A percentile compares a stretch with the other conserved stretches of the same genome.
Evolutionary conservation across 2,329 filamentous ascomycete genomes (phyloP).

Genomic region (Alternaria longipes): DNA sequence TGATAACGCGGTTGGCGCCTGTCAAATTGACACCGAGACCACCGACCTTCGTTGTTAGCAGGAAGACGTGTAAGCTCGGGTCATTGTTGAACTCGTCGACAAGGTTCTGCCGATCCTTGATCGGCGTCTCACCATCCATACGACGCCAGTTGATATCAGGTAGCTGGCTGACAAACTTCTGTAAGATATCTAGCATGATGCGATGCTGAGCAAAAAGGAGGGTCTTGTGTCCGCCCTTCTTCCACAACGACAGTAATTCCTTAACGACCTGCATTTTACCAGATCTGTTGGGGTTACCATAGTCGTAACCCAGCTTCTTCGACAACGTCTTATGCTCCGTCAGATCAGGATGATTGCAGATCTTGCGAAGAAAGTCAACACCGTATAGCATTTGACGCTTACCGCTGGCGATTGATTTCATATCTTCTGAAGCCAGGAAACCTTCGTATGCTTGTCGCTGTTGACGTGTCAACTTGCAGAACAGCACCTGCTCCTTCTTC

Average conservation of each 20-base stretch:
- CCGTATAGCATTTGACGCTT: slow-evolving; percentile 85
- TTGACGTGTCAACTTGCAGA: slow-evolving; percentile 85
- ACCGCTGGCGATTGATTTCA: slow-evolving; percentile 79
- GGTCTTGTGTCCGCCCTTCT: slow-evolving; percentile 90
- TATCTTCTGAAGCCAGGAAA: slow-evolving; percentile 84
- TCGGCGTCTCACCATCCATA: slow-evolving; percentile 93
- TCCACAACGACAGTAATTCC: slow-evolving; percentile 87
- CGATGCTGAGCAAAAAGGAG: slow-evolving; percentile 91
- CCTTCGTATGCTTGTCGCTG: slow-evolving; percentile 83
- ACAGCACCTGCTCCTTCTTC: slow-evolving; percentile 95
- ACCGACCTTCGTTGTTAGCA: slow-evolving; percentile 94
- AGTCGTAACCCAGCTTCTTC: slow-evolving; percentile 73
- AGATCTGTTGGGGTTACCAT: slow-evolving; percentile 80
- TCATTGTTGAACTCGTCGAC: slow-evolving; percentile 93
- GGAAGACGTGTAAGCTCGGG: slow-evolving; percentile 81
- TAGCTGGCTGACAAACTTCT: slow-evolving; percentile 76
- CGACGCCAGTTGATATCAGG: slow-evolving; percentile 79
- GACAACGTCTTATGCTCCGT: slow-evolving; percentile 71
- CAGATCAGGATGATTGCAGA: slow-evolving; percentile 97
- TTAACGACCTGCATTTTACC: slow-evolving; percentile 97
- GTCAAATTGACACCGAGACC: slow-evolving; percentile 94
- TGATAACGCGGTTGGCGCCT: slow-evolving; percentile 93
- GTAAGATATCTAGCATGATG: slow-evolving; percentile 94
- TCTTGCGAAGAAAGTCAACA: slow-evolving; percentile 91
- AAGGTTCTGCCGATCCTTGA: slow-evolving; percentile 86